A percentile compares a stretch with the other conserved stretches of the same genome.
These are phyloP conservation scores for Penicillium simplicissimum DNA, from an alignment of 495 filamentous ascomycete genomes.

Conservation along the genomic window DNA sequence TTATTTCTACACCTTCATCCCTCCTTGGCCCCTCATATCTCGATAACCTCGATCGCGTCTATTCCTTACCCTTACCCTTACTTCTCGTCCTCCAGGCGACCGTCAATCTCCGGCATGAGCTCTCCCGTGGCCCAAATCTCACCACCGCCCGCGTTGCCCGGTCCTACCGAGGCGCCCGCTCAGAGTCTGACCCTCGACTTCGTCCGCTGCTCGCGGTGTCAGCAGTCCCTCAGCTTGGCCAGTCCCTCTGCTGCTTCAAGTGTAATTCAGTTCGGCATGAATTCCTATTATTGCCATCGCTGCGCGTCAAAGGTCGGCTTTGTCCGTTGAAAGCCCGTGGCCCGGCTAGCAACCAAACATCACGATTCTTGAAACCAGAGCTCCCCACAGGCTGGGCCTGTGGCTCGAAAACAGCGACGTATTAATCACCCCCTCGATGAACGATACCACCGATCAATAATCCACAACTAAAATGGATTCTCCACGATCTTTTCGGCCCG, in stretches of 20 bases:
- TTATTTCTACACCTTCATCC: background rate
- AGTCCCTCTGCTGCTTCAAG: conserved; percentile 43
- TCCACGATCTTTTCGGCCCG: background rate
- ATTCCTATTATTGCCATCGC: conserved; percentile 76
- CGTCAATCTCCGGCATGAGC: conserved; percentile 35
- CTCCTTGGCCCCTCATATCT: background rate
- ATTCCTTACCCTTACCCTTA: background rate
- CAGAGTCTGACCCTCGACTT: conserved; percentile 37
- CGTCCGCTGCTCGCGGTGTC: conserved; percentile 52
- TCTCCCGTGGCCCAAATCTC: conserved; percentile 42
- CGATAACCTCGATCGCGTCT: background rate
- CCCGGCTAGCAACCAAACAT: background rate
- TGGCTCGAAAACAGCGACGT: background rate
- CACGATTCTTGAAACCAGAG: background rate
- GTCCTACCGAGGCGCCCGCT: conserved; percentile 10
- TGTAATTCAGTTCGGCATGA: conserved; percentile 71
- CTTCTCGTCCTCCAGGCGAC: background rate
- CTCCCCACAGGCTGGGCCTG: background rate
- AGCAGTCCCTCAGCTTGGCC: conserved; percentile 48
- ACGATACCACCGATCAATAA: background rate
- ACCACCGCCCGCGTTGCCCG: conserved; percentile 11
- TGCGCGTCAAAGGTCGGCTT: conserved; percentile 74
- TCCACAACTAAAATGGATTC: background rate
- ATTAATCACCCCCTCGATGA: background rate
- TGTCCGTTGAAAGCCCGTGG: conserved; percentile 52